Conservation (phyloP, 768 basidiomycete genomes). For the Mycena albidolilacea region DNA sequence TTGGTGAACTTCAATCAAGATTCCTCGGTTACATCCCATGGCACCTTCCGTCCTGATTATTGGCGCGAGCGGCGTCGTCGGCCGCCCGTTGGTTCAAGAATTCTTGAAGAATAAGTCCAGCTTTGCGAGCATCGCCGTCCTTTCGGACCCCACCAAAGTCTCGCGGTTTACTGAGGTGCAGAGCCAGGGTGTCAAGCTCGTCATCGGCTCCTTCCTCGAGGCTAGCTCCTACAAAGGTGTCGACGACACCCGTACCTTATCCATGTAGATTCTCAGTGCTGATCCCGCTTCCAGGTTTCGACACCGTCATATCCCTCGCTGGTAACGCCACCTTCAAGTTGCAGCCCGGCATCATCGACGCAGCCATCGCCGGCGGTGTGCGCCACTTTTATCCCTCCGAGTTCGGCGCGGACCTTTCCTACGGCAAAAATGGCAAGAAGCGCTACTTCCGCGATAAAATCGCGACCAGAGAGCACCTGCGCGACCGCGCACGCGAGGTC, state of each 20-base stretch:
- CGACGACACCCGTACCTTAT: too few species aligned
- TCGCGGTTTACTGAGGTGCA: conserved; percentile 4
- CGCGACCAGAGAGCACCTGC: not conserved
- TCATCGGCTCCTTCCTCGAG: conserved; percentile 11
- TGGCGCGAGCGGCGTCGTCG: conserved; percentile 13
- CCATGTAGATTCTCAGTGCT: too few species aligned
- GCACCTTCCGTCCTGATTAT: conserved; percentile 10
- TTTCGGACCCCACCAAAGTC: conserved; percentile 12
- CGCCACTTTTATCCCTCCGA: not conserved
- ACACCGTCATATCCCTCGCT: conserved; percentile 1
- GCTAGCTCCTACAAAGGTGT: conserved; percentile 13
- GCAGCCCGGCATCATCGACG: conserved; percentile 16
- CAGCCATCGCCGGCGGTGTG: conserved; percentile 13
- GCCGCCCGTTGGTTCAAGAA: conserved; percentile 8
- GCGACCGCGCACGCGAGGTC: conserved; percentile 3
- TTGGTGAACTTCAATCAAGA: too few species aligned
- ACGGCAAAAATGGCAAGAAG: not conserved
- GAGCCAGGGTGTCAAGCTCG: not conserved
- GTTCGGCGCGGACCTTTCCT: conserved; percentile 1
- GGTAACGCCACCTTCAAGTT: conserved; percentile 9
- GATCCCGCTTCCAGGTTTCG: not conserved
- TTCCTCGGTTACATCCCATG: not conserved
- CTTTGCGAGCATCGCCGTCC: conserved; percentile 8
- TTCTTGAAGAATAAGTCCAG: conserved; percentile 2
- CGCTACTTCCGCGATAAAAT: not conserved